Evolutionary conservation across 1,284 basidiomycete genomes (phyloP).

Genomic region (Grifola frondosa): DNA sequence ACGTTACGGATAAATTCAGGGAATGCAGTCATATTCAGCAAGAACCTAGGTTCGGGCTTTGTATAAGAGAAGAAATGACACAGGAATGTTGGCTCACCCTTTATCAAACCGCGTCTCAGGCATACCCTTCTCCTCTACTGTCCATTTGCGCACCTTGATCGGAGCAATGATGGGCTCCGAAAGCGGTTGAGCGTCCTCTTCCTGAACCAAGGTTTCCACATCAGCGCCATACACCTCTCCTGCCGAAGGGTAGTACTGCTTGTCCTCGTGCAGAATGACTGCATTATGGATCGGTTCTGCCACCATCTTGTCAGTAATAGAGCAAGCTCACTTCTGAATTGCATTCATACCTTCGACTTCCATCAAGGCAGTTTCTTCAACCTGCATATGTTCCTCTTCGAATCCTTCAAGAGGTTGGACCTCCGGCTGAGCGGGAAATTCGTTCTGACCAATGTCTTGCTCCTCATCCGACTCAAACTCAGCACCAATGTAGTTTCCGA

Average conservation of each 20-base stretch:
- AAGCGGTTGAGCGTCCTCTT: constrained; percentile 96
- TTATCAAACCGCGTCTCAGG: constrained; percentile 93
- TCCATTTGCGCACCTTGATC: constrained; percentile 90
- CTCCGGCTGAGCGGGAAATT: constrained; percentile 39
- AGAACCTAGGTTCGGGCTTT: constrained; percentile 57
- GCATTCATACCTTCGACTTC: constrained; percentile 70
- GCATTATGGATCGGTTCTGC: constrained; percentile 79
- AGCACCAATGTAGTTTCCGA: constrained; percentile 94
- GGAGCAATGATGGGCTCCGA: constrained; percentile 96
- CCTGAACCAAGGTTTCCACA: constrained; percentile 96
- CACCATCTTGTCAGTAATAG: constrained; percentile 2
- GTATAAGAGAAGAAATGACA: constrained; percentile 11
- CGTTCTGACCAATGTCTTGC: constrained; percentile 54
- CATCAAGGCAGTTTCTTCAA: constrained; percentile 68
- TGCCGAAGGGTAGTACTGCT: constrained; percentile 96
- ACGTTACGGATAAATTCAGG: constrained; percentile 97
- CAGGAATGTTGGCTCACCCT: constrained; percentile 54
- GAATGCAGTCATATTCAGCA: constrained; percentile 89
- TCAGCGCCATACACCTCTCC: constrained; percentile 90
- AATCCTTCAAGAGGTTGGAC: constrained; percentile 70
- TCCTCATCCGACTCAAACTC: constrained; percentile 91
- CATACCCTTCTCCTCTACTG: constrained; percentile 89
- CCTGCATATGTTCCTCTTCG: constrained; percentile 58
- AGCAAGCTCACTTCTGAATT: not conserved
- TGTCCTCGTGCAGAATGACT: constrained; percentile 94